A percentile compares a stretch with the other conserved stretches of the same genome.
Evolutionary conservation across 768 basidiomycete genomes (phyloP).

Genomic region (Russula lepida): DNA sequence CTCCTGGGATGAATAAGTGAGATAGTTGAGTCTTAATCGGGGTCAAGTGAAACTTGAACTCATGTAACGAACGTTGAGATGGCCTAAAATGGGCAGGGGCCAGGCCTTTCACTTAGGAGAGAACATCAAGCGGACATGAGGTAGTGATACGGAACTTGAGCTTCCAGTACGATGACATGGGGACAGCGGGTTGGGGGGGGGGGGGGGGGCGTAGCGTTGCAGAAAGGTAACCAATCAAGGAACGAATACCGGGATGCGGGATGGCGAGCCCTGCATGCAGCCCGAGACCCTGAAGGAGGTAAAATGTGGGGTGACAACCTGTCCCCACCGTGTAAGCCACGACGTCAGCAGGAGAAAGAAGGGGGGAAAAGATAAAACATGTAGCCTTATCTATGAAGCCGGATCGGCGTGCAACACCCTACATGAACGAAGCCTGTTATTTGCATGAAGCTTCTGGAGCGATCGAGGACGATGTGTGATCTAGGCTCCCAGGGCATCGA

Average conservation of each 20-base stretch:
- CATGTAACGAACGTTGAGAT: conserved; percentile 7
- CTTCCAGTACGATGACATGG: not conserved
- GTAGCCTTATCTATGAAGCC: not conserved
- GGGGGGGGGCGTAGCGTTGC: not conserved
- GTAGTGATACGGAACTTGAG: conserved; percentile 4
- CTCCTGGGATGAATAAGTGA: not conserved
- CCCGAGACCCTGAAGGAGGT: not conserved
- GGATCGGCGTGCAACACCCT: not conserved
- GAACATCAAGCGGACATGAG: conserved; percentile 13
- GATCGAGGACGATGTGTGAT: conserved; percentile 2
- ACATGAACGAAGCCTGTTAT: not conserved
- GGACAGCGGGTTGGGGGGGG: not conserved
- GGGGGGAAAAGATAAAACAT: not conserved
- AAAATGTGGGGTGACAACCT: conserved; percentile 2
- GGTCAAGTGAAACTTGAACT: not conserved
- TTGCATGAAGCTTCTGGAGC: not conserved
- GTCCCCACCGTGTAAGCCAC: not conserved
- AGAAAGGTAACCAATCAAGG: not conserved
- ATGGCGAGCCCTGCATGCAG: not conserved
- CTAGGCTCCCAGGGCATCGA: not conserved
- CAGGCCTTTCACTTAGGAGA: conserved; percentile 1
- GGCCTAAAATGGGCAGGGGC: conserved; percentile 3
- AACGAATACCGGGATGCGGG: not conserved
- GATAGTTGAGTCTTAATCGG: not conserved
- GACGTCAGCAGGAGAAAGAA: not conserved